Percentiles rank a stretch among this genome's conserved stretches.
Evolutionary conservation across 345 rosid species (phyloP).

Genomic region (Streptanthus diversifolius): DNA sequence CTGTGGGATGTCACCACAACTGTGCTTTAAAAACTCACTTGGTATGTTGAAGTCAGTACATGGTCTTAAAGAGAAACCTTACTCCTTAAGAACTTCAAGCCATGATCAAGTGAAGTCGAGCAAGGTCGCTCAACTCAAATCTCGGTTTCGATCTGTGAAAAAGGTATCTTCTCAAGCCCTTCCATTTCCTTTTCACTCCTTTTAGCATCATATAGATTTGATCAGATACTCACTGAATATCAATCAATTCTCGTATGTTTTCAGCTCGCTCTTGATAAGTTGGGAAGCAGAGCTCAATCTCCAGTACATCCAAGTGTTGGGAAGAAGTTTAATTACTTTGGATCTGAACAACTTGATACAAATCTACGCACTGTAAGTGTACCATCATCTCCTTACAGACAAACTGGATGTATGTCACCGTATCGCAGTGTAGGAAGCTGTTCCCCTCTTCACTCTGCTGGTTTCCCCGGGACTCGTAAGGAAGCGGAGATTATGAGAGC

Average conservation of each 20-base stretch:
- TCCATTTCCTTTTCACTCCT: constrained; percentile 15
- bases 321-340: constrained; percentile 35
- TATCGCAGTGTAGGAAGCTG: constrained; percentile 50
- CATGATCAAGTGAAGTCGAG: constrained; percentile 36
- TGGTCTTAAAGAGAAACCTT: constrained; percentile 50
- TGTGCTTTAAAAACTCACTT: constrained; percentile 64
- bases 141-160: constrained; percentile 45
- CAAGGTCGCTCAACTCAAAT: constrained; percentile 43
- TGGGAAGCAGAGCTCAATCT: constrained; percentile 39
- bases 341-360: constrained; percentile 41
- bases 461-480: constrained; percentile 52
- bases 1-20: constrained; percentile 71
- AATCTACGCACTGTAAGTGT: constrained; percentile 31
- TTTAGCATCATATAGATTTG: not conserved
- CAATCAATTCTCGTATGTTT: constrained; percentile 14
- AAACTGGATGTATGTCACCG: constrained; percentile 49
- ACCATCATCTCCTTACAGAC: constrained; percentile 61
- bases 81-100: constrained; percentile 36
- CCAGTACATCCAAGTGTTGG: constrained; percentile 41
- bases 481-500: constrained; percentile 52
- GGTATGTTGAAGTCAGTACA: constrained; percentile 63
- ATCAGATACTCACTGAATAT: constrained; percentile 8
- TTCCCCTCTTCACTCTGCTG: constrained; percentile 56
- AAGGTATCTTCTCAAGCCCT: constrained; percentile 44
- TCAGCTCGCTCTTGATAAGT: constrained; percentile 50